A percentile compares a stretch with the other conserved stretches of the same genome.
These are phyloP conservation scores for Lablab purpureus DNA, from an alignment of 306 rosid genomes.

Conservation along the genomic window DNA sequence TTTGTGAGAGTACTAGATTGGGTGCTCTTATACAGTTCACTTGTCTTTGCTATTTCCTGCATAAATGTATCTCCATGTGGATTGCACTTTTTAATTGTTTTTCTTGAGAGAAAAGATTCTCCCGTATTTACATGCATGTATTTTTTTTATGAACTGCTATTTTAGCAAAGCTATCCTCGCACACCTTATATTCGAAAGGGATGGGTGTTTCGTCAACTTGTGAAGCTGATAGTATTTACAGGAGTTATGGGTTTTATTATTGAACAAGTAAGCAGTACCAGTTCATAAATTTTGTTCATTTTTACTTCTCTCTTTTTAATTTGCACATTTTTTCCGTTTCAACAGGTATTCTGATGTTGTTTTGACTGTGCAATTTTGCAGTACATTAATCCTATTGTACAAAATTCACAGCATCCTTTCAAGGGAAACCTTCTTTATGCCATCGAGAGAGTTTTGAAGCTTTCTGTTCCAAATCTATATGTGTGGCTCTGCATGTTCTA, in stretches of 20 bases:
- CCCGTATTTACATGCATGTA: background rate
- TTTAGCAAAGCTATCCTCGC: slow-evolving; percentile 89
- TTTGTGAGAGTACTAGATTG: slow-evolving; percentile 23
- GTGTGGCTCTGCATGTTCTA: slow-evolving; percentile 99
- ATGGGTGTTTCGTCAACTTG: slow-evolving; percentile 89
- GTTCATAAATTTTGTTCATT: slow-evolving; percentile 35
- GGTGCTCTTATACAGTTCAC: slow-evolving; percentile 26
- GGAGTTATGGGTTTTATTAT: slow-evolving; percentile 98
- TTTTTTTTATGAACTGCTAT: slow-evolving; percentile 43
- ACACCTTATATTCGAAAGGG: slow-evolving; percentile 78
- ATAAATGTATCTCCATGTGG: background rate
- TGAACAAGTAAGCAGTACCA: slow-evolving; percentile 78
- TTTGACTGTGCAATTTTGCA: slow-evolving; percentile 57
- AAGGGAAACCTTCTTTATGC: slow-evolving; percentile 87
- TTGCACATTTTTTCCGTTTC: background rate
- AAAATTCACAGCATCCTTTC: slow-evolving; percentile 95
- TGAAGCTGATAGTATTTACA: slow-evolving; percentile 86
- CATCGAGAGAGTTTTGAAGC: slow-evolving; percentile 93
- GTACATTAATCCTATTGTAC: slow-evolving; percentile 94
- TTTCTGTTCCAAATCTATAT: slow-evolving; percentile 94
- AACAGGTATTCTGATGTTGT: slow-evolving; percentile 43
- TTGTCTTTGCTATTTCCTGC: slow-evolving; percentile 15
- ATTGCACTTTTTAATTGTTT: background rate
- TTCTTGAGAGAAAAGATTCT: background rate
- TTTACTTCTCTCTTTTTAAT: slow-evolving; percentile 25